Conservation (phyloP, 305 asterid genomes). For the Nicotiana rustica region DNA sequence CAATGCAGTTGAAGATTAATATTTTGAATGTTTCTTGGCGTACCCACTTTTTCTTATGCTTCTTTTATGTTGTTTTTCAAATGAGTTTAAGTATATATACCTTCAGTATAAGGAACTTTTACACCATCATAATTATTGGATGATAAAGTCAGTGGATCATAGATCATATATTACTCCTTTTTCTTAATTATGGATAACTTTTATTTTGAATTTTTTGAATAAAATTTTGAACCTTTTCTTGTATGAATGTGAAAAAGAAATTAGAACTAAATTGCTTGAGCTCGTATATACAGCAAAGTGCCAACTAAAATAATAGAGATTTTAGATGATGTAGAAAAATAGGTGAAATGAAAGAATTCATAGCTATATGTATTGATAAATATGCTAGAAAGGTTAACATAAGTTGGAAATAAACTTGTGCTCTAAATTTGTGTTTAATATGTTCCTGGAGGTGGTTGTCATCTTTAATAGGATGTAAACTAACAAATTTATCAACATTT, state of each 20-base stretch:
- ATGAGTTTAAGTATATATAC: too few relatives aligned
- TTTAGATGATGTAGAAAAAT: neutral
- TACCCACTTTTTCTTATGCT: neutral
- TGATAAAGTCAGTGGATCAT: neutral
- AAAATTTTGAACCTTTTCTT: neutral
- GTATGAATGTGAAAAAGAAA: neutral
- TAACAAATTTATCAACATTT: slow-evolving; percentile 24
- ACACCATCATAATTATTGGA: neutral
- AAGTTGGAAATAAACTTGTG: neutral
- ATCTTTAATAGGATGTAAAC: slow-evolving; percentile 4
- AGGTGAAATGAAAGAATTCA: neutral
- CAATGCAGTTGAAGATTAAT: neutral
- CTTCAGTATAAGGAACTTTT: too few relatives aligned
- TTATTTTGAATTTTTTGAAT: neutral
- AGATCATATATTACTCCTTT: neutral
- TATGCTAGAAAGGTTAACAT: neutral
- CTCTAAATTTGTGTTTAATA: neutral
- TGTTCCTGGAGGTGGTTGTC: neutral
- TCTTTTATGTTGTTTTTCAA: neutral
- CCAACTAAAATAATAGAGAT: neutral
- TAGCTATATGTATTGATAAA: neutral
- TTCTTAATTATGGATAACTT: neutral
- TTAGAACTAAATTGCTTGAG: neutral
- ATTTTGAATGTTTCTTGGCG: neutral
- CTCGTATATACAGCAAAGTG: neutral